These are phyloP conservation scores for Barnettozyma populi DNA, from an alignment of 805 yeast species.

Conservation along the genomic window DNA sequence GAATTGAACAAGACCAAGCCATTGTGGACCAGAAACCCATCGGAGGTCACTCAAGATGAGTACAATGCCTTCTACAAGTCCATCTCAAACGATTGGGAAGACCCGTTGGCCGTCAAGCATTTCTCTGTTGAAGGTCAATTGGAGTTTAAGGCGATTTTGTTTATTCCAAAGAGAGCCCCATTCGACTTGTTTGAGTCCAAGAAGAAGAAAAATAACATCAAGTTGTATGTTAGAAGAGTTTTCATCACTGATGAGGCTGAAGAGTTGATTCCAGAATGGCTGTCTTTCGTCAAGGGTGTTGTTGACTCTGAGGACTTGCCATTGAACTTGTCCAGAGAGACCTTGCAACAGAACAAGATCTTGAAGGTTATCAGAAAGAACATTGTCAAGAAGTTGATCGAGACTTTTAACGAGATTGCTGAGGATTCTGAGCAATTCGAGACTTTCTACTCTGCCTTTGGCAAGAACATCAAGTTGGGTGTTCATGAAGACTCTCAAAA, in stretches of 20 bases:
- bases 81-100: conserved; percentile 99
- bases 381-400: conserved; percentile 96
- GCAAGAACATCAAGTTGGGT: conserved; percentile 98
- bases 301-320: conserved; percentile 99
- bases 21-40: conserved; percentile 98
- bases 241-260: conserved; percentile 99
- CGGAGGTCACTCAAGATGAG: conserved; percentile 96
- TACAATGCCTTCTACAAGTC: conserved; percentile 99
- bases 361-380: conserved; percentile 99
- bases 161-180: conserved; percentile 99
- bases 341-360: conserved; percentile 99
- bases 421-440: conserved; percentile 98
- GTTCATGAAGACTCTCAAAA: conserved; percentile 98
- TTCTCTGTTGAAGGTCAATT: conserved; percentile 99
- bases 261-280: conserved; percentile 99
- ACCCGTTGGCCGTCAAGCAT: conserved; percentile 98
- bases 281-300: conserved; percentile 95
- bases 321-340: conserved; percentile 98
- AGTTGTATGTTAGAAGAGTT: conserved; percentile 98
- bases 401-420: conserved; percentile 98
- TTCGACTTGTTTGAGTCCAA: conserved; percentile 95
- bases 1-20: conserved; percentile 99
- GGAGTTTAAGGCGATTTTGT: conserved; percentile 96
- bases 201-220: conserved; percentile 99
- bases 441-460: conserved; percentile 95